These are phyloP conservation scores for Blastobotrys mokoenaii DNA, from an alignment of 805 yeast species.

Conservation along the genomic window DNA sequence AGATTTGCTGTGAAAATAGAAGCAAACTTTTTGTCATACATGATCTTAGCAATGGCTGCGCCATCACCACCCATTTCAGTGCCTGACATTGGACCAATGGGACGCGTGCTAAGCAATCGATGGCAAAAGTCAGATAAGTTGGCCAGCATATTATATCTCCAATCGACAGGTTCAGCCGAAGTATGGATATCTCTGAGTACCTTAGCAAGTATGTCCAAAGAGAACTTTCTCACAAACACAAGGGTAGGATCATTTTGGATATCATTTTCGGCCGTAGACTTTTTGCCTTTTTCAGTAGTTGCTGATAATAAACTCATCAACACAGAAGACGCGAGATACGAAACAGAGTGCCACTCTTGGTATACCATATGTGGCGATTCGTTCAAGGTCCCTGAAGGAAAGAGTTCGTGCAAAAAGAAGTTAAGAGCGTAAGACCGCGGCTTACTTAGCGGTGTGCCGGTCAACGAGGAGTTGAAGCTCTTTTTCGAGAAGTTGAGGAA, in stretches of 20 bases:
- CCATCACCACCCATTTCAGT: conserved; percentile 37
- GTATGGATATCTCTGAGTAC: conserved; percentile 46
- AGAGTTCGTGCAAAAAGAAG: conserved; percentile 64
- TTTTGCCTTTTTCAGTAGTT: conserved; percentile 36
- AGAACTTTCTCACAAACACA: conserved; percentile 63
- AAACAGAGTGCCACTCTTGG: conserved; percentile 41
- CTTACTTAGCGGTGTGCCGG: conserved; percentile 28
- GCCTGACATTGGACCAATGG: conserved; percentile 12
- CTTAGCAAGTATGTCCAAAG: conserved; percentile 58
- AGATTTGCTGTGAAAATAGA: conserved; percentile 48
- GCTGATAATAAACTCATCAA: conserved; percentile 58
- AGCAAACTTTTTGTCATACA: conserved; percentile 54
- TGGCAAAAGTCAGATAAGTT: conserved; percentile 43
- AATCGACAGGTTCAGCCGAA: conserved; percentile 31
- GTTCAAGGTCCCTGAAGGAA: conserved; percentile 41
- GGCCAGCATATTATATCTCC: conserved; percentile 46
- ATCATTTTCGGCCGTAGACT: conserved; percentile 25
- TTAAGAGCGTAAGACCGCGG: conserved; percentile 75
- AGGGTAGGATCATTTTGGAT: conserved; percentile 50
- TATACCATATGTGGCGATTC: conserved; percentile 21
- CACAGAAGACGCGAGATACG: conserved; percentile 53
- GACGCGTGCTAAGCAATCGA: conserved; percentile 24
- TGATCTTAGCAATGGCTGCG: conserved; percentile 52
- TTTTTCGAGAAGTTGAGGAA: conserved; percentile 65
- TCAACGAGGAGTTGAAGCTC: conserved; percentile 14